Conservation (phyloP, 805 yeast genomes). For the Sporopachydermia quercuum region DNA sequence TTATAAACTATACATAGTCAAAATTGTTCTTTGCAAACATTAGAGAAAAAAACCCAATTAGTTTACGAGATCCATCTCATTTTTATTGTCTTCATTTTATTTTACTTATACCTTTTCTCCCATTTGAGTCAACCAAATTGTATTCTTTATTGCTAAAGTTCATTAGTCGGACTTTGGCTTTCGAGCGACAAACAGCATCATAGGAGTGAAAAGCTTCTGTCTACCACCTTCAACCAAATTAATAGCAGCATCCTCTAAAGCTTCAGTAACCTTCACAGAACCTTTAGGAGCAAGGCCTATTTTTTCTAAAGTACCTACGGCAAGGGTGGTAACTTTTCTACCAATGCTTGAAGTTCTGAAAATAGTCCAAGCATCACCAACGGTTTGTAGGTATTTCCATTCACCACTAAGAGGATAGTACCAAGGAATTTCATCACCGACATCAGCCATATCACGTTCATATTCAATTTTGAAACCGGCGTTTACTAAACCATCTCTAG, state of each 20-base stretch:
- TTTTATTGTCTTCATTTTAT: no score
- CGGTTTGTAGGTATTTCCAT: conserved; percentile 69
- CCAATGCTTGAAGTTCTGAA: conserved; percentile 82
- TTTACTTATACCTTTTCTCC: no score
- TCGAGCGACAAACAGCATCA: conserved; percentile 84
- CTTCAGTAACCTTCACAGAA: conserved; percentile 74
- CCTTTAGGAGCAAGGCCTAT: conserved; percentile 89
- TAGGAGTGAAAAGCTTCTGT: conserved; percentile 85
- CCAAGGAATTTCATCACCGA: conserved; percentile 85
- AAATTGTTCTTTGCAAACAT: no score
- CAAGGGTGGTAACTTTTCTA: conserved; percentile 68
- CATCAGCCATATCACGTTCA: conserved; percentile 71
- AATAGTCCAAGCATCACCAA: conserved; percentile 67
- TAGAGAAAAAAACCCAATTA: no score
- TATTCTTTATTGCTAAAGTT: no score
- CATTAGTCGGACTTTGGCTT: no score
- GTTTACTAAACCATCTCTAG: conserved; percentile 66
- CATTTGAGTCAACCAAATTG: no score
- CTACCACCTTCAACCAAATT: conserved; percentile 89
- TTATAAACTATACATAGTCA: no score
- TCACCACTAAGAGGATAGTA: conserved; percentile 94
- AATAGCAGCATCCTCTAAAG: conserved; percentile 94
- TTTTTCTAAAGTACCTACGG: conserved; percentile 71
- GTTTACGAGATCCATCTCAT: no score
- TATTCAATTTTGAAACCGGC: conserved; percentile 79